Conservation (phyloP, 768 basidiomycete species). For the Hemileccinum rubropunctum region DNA sequence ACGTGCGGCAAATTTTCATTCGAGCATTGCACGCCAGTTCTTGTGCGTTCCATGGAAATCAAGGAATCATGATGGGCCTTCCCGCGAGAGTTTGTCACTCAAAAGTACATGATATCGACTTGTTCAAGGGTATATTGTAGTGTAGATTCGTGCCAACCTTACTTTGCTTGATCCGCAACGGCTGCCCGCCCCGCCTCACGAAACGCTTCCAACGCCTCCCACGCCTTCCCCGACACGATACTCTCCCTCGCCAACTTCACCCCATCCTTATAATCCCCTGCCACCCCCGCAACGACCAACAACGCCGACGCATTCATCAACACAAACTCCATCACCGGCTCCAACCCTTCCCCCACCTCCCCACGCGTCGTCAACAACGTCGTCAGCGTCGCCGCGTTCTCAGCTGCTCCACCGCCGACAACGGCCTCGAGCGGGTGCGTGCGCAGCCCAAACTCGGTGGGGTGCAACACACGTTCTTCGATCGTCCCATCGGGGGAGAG, state of each 20-base stretch:
- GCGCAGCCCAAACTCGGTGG: conserved; percentile 73
- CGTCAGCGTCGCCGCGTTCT: conserved; percentile 78
- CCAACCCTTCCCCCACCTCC: conserved; percentile 52
- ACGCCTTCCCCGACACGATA: conserved; percentile 56
- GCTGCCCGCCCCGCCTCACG: conserved; percentile 36
- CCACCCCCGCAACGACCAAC: conserved; percentile 80
- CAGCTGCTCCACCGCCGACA: conserved; percentile 65
- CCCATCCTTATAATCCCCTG: conserved; percentile 66
- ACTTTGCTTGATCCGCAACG: not conserved
- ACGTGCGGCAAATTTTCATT: too few species aligned
- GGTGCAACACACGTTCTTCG: conserved; percentile 58
- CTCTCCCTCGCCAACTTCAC: conserved; percentile 64
- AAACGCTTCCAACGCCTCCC: conserved; percentile 54
- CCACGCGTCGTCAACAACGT: conserved; percentile 56
- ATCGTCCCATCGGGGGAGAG: conserved; percentile 63
- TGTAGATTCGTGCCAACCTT: too few species aligned
- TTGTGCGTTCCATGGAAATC: too few species aligned
- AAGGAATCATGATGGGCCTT: too few species aligned
- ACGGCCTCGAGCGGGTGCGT: conserved; percentile 70
- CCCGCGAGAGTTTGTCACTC: too few species aligned
- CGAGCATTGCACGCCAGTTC: too few species aligned
- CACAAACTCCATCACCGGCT: conserved; percentile 80
- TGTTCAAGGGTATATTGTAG: too few species aligned
- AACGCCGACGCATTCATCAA: conserved; percentile 88
- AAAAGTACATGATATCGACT: too few species aligned